phyloP scores from a whole-genome alignment of 108 stramenopile species.

The Phaeodactylum tricornutum region DNA sequence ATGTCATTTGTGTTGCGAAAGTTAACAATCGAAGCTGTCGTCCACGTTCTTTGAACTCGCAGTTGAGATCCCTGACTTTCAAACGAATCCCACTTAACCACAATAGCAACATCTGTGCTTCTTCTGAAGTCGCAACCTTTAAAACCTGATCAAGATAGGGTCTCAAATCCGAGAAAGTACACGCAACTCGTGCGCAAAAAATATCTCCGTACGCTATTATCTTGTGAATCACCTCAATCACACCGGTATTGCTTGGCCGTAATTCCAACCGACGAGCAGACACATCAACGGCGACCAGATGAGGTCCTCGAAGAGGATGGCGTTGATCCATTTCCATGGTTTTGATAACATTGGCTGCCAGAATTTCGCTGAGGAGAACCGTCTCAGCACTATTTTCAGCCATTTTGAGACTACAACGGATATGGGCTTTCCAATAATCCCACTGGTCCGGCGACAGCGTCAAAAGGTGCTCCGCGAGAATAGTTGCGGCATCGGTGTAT shows the following conservation, averaged over 20 bases:
- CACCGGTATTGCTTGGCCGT: background rate
- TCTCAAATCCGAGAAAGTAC: constrained; percentile 60
- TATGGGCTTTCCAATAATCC: constrained; percentile 59
- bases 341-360: no score
- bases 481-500: constrained; percentile 24
- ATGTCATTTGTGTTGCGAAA: constrained; percentile 43
- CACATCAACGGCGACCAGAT: no score
- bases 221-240: constrained; percentile 4
- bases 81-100: constrained; percentile 12
- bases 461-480: constrained; percentile 43
- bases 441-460: constrained; percentile 52
- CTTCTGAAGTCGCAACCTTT: background rate
- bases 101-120: constrained; percentile 7
- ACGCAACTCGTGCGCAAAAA: constrained; percentile 42
- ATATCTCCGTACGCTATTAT: constrained; percentile 35
- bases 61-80: background rate
- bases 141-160: constrained; percentile 23
- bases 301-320: background rate
- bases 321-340: background rate
- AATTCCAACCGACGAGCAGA: no score
- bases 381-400: no score
- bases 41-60: constrained; percentile 25
- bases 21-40: constrained; percentile 43
- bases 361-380: no score
- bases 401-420: no score